Base-by-base conservation (phyloP, 2,329 filamentous ascomycete species). In the Sporothrix euskadiensis region DNA sequence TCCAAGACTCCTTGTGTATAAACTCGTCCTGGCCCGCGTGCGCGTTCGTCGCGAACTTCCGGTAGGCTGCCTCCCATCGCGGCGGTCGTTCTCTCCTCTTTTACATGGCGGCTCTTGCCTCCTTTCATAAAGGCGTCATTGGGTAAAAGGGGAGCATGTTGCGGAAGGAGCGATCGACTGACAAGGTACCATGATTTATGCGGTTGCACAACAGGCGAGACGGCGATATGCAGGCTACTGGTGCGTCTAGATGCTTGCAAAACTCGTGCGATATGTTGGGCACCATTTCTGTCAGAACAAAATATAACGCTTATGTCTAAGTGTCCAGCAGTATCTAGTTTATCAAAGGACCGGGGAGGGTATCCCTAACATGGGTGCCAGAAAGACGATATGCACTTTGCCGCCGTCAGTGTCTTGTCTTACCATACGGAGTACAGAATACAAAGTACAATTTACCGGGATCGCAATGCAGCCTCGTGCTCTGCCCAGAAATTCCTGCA, bases 401-500 rank as follows among this genome's bases (percentile, higher is more conserved):
- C 32, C 52, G 35, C 49, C 39, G 35, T 44, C 68, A 26, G 6
- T 7, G 30, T 44, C 16, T 16, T 54, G 52, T 52, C 56, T 35
- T 14, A 30, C 22, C 56, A 16, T 71, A 4, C 44, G 9, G 35
- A 7, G 16, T 14, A n/a, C 44, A 3, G 52, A 16, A 32, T 14
- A 10, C 8, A 5, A 30, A 19, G 8, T 1, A 1, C 32, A 26
- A 14, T 9, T 73, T 69, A 78, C n/a, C 75, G 73, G 9, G 76
- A 76, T 76, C 89, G 88, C 76, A 97, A 83, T 73, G 86, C 85
- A 71, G 85, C 85, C 80, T 92, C 92, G 80, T 97, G 91, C 77
- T 91, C 86, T 74, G 91, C 83, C 95, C 95, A 98, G 79, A 97
- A 97, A 75, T 92, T 91, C 80, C 89, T 89, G 82, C 95, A 98